Base-by-base conservation (phyloP, 1,139 yeast genomes). In the Geotrichum reessii region DNA sequence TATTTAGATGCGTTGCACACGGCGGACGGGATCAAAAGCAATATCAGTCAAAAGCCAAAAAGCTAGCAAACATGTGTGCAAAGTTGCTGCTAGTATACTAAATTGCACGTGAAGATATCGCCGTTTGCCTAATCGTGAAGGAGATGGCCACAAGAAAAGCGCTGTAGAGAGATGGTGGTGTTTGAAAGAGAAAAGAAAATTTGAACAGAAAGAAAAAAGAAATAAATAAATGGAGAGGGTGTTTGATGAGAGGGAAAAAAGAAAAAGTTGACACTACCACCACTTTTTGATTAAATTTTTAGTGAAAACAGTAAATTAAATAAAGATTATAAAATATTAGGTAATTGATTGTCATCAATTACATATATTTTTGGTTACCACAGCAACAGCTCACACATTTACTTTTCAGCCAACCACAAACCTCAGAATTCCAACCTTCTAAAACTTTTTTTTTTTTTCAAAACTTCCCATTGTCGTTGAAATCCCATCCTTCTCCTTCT, bases 31-130 rank as follows among this genome's bases (percentile, higher is more conserved):
- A 37, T 37, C 21, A n/a, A 37, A 37, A 37, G 17, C n/a, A 37
- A 14, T 60, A 64, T 64, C 63, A 62, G 61, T 56, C 44, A 44
- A 58, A 58, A 61, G 61, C 59, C 53, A 42, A 17, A 8, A 11
- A 28, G 52, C 28, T 2, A 48, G 40, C 50, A 47, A 55, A 52
- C 55, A 55, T 54, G 58, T 62, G 57, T 59, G 51, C 62, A 53
- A 61, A 62, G 53, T 62, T 58, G 59, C 61, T 58, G 49, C 31
- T 40, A 47, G 53, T 51, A 48, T 40, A 40, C 65, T 61, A 46
- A 14, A 28, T 40, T 57, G 55, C 48, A 21, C 28, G 40, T 14
- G 7, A 28, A 47, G 49, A 47, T 37, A 52, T 54, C 49, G 54
- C 31, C 21, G 49, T 25, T 52, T 52, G 46, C 44, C 21, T 28